These are phyloP conservation scores for Amanita thiersii DNA, from an alignment of 768 basidiomycete genomes.

Conservation along the genomic window DNA sequence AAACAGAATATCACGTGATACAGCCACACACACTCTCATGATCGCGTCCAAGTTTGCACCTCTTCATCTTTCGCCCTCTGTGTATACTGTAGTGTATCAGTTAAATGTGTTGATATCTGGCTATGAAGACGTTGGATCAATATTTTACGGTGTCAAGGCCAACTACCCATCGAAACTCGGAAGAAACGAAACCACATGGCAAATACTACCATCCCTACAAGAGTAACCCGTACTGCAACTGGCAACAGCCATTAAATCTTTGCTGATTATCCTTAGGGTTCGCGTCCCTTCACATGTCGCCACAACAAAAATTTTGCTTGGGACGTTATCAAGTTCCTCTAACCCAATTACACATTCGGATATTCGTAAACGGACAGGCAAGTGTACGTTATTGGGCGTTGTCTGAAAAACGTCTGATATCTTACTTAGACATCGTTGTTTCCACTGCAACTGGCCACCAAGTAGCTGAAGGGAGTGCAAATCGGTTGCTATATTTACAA, in stretches of 20 bases:
- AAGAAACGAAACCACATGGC: no score
- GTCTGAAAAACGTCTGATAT: not conserved
- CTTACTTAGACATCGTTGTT: slow-evolving; percentile 41
- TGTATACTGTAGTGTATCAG: no score
- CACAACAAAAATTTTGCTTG: slow-evolving; percentile 54
- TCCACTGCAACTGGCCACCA: slow-evolving; percentile 68
- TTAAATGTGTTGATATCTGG: not conserved
- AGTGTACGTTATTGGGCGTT: slow-evolving; percentile 8
- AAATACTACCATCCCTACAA: no score
- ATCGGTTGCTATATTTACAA: slow-evolving; percentile 28
- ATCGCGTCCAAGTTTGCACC: not conserved
- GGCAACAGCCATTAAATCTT: not conserved
- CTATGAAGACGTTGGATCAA: not conserved
- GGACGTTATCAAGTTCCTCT: slow-evolving; percentile 49
- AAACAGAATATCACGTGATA: slow-evolving; percentile 14
- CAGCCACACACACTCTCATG: not conserved
- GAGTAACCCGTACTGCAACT: not conserved
- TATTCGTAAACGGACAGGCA: slow-evolving; percentile 53
- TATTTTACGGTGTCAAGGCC: slow-evolving; percentile 17
- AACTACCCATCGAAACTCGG: no score
- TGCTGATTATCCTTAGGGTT: no score
- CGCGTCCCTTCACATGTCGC: slow-evolving; percentile 28
- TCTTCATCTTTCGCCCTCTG: not conserved
- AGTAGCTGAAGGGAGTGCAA: slow-evolving; percentile 38
- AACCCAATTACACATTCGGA: slow-evolving; percentile 80